Evolutionary conservation across 768 basidiomycete genomes (phyloP).

Genomic region (Inosperma sp.): DNA sequence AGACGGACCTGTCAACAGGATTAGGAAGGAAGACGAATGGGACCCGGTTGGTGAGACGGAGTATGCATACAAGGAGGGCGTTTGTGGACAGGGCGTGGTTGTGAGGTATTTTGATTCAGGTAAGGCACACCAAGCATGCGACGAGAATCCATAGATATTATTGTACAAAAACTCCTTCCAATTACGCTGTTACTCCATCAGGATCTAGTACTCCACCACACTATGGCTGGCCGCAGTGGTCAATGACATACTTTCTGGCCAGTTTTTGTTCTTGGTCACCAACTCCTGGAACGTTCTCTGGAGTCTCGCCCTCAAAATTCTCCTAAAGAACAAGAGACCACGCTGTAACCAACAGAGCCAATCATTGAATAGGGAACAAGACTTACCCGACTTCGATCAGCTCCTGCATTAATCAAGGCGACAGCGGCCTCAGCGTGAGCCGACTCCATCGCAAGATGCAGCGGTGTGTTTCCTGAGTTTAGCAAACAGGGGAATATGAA

Average conservation of each 20-base stretch:
- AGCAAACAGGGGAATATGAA: conserved; percentile 13
- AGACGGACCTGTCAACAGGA: too few relatives aligned
- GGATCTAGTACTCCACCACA: not conserved
- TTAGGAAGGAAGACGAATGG: not conserved
- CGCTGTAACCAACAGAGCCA: conserved; percentile 5
- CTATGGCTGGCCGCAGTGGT: conserved; percentile 58
- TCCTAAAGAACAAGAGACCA: conserved; percentile 42
- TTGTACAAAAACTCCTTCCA: conserved; percentile 1
- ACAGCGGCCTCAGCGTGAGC: conserved; percentile 91
- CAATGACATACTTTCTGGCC: conserved; percentile 70
- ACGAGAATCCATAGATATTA: not conserved
- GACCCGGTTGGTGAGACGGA: not conserved
- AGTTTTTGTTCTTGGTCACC: conserved; percentile 85
- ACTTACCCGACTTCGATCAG: conserved; percentile 83
- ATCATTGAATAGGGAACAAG: conserved; percentile 13
- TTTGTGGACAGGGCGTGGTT: too few relatives aligned
- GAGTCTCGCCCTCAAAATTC: conserved; percentile 80
- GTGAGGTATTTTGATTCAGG: too few relatives aligned
- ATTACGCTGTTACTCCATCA: conserved; percentile 1
- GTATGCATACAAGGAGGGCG: not conserved
- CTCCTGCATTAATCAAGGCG: conserved; percentile 89
- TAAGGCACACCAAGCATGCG: too few relatives aligned
- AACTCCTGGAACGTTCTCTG: conserved; percentile 86
- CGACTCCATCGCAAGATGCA: conserved; percentile 97
- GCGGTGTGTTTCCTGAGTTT: conserved; percentile 80